Base-by-base conservation (phyloP, 768 basidiomycete genomes). In the Auricularia cornea region DNA sequence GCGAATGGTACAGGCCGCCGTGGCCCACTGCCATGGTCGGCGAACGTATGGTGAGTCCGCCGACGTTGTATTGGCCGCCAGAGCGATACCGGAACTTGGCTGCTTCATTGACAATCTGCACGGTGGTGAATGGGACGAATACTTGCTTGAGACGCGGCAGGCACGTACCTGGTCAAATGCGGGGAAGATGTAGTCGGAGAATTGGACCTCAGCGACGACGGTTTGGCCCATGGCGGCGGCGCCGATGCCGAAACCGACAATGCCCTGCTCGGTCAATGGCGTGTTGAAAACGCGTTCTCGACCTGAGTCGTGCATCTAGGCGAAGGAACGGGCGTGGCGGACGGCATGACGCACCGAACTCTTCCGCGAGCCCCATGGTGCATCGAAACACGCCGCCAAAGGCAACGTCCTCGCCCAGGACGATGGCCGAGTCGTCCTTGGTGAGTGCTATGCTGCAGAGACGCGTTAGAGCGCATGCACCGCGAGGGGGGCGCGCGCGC, bases 301-400 rank as follows among this genome's bases (percentile, higher is more conserved):
- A 28, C 93, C 92, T 94, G 38, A 51, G 28, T 40, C 38, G 23
- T 33, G 51, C 20, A 56, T 60, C 30, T 60, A 11, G 59, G 66
- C 14, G 44, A 38, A 8, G 35, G 16, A 10, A 38, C 28, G 29
- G 59, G 23, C 41, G 23, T 33, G 14, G 3, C 20, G 8, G 51
- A 38, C 51, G 48, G 16, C 6, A 23, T 20, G 3, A 74, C 84
- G 38, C 69, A 89, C 94, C 93, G 71, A 94, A 95, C 73, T 96
- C 94, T 72, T 95, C 94, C 48, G 92, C 88, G 56, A 96, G 83
- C 30, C 94, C 94, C 88, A 94, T 92, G 0, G 92, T 93, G 68
- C 93, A 96, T 64, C 94, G 82, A 69, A 98, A 98, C 16, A 98
- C 94, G 3, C 94, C 94, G 12, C 94, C 94, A 67, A 96, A 97